phyloP scores from a whole-genome alignment of 2,329 filamentous ascomycete genomes.

The Pseudopithomyces chartarum region DNA sequence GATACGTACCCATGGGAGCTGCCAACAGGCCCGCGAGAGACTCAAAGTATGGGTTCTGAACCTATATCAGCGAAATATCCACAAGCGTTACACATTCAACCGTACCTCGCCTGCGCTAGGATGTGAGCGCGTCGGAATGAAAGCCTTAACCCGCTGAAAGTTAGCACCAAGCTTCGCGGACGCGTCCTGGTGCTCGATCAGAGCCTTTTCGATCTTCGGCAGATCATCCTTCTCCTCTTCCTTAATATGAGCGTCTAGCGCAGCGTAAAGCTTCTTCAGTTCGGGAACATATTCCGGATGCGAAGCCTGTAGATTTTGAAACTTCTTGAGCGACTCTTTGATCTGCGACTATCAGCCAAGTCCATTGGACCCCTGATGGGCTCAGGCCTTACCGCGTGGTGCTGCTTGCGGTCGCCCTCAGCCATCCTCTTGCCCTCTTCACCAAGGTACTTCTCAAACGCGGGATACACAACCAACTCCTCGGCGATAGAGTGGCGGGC shows the following conservation, averaged over 20 bases:
- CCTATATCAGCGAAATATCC: neutral
- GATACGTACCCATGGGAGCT: constrained; percentile 55
- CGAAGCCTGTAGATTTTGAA: constrained; percentile 33
- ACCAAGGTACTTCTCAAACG: constrained; percentile 42
- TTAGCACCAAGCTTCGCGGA: constrained; percentile 34
- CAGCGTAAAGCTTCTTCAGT: constrained; percentile 27
- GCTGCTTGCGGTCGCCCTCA: constrained; percentile 40
- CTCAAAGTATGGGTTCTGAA: constrained; percentile 58
- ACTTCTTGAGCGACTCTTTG: constrained; percentile 36
- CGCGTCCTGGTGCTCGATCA: constrained; percentile 20
- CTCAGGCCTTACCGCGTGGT: constrained; percentile 31
- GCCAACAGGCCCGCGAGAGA: constrained; percentile 59
- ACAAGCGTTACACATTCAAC: too few relatives aligned
- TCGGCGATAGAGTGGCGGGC: constrained; percentile 58
- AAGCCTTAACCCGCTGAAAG: constrained; percentile 38
- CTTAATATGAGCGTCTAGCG: constrained; percentile 34
- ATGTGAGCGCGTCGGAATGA: constrained; percentile 37
- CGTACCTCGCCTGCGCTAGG: constrained; percentile 45
- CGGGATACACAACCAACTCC: constrained; percentile 51
- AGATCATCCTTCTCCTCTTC: constrained; percentile 40
- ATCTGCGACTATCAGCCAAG: constrained; percentile 21
- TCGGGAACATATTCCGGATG: constrained; percentile 29
- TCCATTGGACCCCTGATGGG: too few relatives aligned
- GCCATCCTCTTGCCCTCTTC: constrained; percentile 35
- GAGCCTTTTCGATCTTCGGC: constrained; percentile 30